Evolutionary conservation across 495 filamentous ascomycete genomes (phyloP).

Genomic region (Xylaria curta): DNA sequence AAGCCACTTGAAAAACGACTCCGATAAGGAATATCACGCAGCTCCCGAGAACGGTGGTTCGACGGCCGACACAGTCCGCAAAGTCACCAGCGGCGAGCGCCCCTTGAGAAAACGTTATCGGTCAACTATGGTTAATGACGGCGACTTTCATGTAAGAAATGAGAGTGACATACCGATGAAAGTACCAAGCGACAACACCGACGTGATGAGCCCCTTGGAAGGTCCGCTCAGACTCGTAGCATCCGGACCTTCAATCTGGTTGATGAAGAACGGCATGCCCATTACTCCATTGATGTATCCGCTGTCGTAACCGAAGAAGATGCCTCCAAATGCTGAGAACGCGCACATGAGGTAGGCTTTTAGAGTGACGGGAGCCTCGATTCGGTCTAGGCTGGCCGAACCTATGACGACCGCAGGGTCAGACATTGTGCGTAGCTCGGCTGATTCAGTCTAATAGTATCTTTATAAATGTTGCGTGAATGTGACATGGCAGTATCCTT

Average conservation of each 20-base stretch:
- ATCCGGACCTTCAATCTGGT: constrained; percentile 48
- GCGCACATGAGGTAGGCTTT: constrained; percentile 74
- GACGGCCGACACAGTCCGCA: constrained; percentile 72
- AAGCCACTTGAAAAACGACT: constrained; percentile 63
- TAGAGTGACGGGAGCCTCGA: constrained; percentile 69
- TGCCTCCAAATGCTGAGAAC: constrained; percentile 72
- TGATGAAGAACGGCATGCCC: constrained; percentile 58
- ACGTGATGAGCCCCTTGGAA: constrained; percentile 69
- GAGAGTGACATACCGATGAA: constrained; percentile 61
- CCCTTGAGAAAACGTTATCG: constrained; percentile 37
- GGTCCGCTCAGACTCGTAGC: constrained; percentile 38
- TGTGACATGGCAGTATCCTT: background rate
- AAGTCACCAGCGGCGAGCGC: constrained; percentile 73
- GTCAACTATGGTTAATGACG: background rate
- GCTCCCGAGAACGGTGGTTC: constrained; percentile 69
- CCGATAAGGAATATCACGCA: constrained; percentile 70
- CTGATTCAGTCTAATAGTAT: background rate
- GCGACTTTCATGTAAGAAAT: background rate
- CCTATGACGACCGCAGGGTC: constrained; percentile 33
- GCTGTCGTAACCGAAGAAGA: constrained; percentile 71
- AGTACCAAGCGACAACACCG: constrained; percentile 76
- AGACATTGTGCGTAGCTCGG: constrained; percentile 27
- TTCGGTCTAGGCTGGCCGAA: constrained; percentile 55
- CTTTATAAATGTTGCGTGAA: background rate
- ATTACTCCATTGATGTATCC: constrained; percentile 69